A percentile compares a stretch with the other conserved stretches of the same genome.
Conservation (phyloP, 2,329 filamentous ascomycete genomes). For the Lizonia empirigonia region DNA sequence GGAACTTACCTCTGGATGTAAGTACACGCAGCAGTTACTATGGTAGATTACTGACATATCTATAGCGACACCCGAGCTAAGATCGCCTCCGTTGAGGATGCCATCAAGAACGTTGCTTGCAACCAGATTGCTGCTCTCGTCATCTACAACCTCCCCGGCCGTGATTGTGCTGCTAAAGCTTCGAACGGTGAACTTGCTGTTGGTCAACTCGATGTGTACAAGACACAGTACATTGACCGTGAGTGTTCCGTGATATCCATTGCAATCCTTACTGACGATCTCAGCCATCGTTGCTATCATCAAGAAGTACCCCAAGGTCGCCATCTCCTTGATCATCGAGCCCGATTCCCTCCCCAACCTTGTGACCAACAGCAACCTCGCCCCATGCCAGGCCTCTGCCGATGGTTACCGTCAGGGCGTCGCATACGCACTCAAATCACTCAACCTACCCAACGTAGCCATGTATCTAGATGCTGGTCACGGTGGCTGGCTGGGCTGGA, state of each 20-base stretch:
- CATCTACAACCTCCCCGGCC: constrained; percentile 69
- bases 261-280: neutral
- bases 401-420: constrained; percentile 63
- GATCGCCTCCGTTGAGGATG: constrained; percentile 55
- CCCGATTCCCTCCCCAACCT: constrained; percentile 69
- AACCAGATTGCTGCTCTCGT: constrained; percentile 60
- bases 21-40: constrained; percentile 23
- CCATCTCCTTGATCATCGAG: constrained; percentile 56
- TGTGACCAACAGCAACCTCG: constrained; percentile 63
- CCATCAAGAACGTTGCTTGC: constrained; percentile 58
- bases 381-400: constrained; percentile 62
- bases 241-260: constrained; percentile 10
- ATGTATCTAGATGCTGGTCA: constrained; percentile 71
- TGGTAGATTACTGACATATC: constrained; percentile 29
- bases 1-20: constrained; percentile 62
- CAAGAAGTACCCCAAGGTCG: constrained; percentile 58
- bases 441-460: constrained; percentile 67
- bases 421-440: constrained; percentile 62
- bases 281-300: constrained; percentile 59
- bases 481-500: constrained; percentile 70
- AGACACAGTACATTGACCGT: constrained; percentile 60
- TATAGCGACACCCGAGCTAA: constrained; percentile 56
- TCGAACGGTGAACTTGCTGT: constrained; percentile 69
- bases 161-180: constrained; percentile 68
- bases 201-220: constrained; percentile 58